phyloP scores from a whole-genome alignment of 805 yeast genomes.

The Saccharomyces kudriavzevii region DNA sequence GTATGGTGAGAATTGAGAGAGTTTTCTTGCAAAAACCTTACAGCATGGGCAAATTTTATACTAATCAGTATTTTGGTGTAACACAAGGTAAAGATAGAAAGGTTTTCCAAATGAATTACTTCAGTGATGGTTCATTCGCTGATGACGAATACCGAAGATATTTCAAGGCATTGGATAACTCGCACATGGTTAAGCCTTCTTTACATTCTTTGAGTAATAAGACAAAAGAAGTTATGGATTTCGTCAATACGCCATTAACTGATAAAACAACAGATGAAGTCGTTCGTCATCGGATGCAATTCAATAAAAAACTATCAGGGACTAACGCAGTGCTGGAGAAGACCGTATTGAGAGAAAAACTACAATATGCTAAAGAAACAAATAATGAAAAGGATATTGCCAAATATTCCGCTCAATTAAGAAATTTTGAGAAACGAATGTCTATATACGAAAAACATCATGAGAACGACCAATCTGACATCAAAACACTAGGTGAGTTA shows the following conservation, averaged over 20 bases:
- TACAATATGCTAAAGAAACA: conserved; percentile 64
- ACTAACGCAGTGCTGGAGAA: conserved; percentile 72
- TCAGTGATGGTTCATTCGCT: conserved; percentile 70
- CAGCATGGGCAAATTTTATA: conserved; percentile 40
- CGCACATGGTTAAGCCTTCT: conserved; percentile 45
- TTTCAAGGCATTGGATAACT: conserved; percentile 49
- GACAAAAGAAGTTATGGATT: conserved; percentile 48
- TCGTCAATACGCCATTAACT: conserved; percentile 60
- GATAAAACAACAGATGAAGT: conserved; percentile 69
- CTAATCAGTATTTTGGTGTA: conserved; percentile 56
- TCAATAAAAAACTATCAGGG: conserved; percentile 50
- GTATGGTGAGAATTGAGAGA: conserved; percentile 75
- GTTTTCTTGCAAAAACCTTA: conserved; percentile 48
- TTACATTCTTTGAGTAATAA: conserved; percentile 58
- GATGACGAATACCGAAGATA: conserved; percentile 69
- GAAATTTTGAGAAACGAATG: conserved; percentile 34
- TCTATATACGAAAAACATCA: conserved; percentile 32
- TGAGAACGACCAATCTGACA: conserved; percentile 34
- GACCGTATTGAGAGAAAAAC: conserved; percentile 60
- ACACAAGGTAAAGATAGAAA: conserved; percentile 77
- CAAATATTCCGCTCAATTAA: conserved; percentile 41
- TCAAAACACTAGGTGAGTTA: conserved; percentile 54
- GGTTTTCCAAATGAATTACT: conserved; percentile 65
- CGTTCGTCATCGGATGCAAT: conserved; percentile 61
- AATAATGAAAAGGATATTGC: conserved; percentile 38